phyloP scores from a whole-genome alignment of 495 filamentous ascomycete species.

The Letharia lupina region DNA sequence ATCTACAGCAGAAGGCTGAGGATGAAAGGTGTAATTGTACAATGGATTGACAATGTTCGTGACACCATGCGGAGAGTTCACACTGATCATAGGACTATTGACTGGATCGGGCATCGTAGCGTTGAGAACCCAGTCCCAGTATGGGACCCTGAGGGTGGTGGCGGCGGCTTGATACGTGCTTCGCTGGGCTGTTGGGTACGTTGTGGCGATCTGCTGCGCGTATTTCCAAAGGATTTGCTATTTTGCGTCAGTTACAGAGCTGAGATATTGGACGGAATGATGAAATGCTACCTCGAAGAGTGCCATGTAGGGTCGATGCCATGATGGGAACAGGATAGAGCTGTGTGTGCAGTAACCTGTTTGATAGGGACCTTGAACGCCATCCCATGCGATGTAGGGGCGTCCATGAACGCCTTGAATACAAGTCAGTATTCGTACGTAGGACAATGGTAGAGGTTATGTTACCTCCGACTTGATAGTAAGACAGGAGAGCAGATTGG shows the following conservation, averaged over 20 bases:
- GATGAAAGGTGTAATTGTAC: slow-evolving; percentile 30
- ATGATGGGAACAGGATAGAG: slow-evolving; percentile 30
- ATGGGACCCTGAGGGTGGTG: slow-evolving; percentile 42
- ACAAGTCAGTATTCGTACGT: background rate
- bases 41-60: slow-evolving; percentile 32
- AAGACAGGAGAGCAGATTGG: slow-evolving; percentile 26
- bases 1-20: slow-evolving; percentile 23
- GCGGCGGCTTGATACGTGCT: slow-evolving; percentile 37
- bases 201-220: slow-evolving; percentile 28
- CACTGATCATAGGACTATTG: slow-evolving; percentile 31
- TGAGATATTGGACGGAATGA: background rate
- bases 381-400: slow-evolving; percentile 30
- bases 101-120: slow-evolving; percentile 31
- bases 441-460: background rate
- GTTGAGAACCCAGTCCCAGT: slow-evolving; percentile 49
- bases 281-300: slow-evolving; percentile 36
- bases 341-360: slow-evolving; percentile 24
- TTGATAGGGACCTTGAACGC: slow-evolving; percentile 22
- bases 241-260: background rate
- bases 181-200: slow-evolving; percentile 24
- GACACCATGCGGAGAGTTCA: slow-evolving; percentile 33
- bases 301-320: slow-evolving; percentile 42
- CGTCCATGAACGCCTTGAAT: slow-evolving; percentile 28
- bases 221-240: slow-evolving; percentile 29
- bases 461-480: slow-evolving; percentile 27